Evolutionary conservation across 768 basidiomycete genomes (phyloP), one percentile per base, ranked within the genome.

Genomic region (Collybia sp.): DNA sequence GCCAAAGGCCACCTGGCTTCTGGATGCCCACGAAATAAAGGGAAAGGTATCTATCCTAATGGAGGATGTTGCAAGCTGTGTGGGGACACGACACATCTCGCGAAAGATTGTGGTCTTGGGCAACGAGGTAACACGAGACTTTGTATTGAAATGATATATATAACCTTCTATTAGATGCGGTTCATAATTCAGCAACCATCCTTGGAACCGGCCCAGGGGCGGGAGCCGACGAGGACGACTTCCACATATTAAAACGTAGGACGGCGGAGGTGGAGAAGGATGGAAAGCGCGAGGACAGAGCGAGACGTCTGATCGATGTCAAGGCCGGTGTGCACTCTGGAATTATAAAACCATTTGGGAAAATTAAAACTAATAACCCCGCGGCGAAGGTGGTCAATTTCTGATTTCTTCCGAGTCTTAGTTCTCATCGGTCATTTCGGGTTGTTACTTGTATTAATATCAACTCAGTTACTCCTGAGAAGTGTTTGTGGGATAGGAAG

Each of bases 211-310:
- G 78, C 13, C 60, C 59, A 25, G 80, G 72, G 33, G 81, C 76
- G 0, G 91, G 92, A 17, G 85, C 94, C 8, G 94, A 97, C 59
- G 94, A 97, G 62, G 94, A 97, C 58, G 94, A 96, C 60, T 96
- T 94, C 66, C 93, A 93, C 62, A 71, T 72, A 0, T 75, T 93
- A 61, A 85, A 83, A 59, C 77, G 91, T 37, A 75, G 68, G 44
- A 78, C 71, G 38, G 66, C 61, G 9, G 80, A 84, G 48, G 69
- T 89, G 0, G 80, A 86, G 20, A 71, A 64, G 20, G 78, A 81
- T 19, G 82, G 85, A 56, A 79, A 75, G 54, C 61, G 57, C 37
- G 69, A 72, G 42, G 71, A 70, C 19, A 74, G 66, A 49, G 35
- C 52, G 30, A 77, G 66, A 59, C 69, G 70, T 40, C 53, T 52